Percentiles rank a stretch among this genome's conserved stretches.
Evolutionary conservation across 371 early-diverging fungal genomes (phyloP).

Genomic region (Gilbertella persicaria): DNA sequence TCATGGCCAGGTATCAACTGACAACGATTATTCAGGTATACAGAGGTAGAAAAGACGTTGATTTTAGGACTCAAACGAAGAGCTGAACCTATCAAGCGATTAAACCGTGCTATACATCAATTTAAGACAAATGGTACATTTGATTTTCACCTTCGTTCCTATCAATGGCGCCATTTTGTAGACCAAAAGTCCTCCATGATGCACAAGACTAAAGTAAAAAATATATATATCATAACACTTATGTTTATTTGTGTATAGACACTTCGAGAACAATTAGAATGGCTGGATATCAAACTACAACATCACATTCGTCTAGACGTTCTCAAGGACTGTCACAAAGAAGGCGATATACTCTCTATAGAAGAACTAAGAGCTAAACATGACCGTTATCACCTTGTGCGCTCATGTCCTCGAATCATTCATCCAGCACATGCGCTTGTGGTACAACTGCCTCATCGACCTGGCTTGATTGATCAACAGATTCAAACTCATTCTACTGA

Average conservation of each 20-base stretch:
- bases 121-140: not conserved
- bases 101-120: constrained; percentile 11
- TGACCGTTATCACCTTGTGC: not conserved
- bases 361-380: constrained; percentile 30
- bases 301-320: constrained; percentile 17
- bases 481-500: not conserved
- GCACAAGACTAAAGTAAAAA: constrained; percentile 5
- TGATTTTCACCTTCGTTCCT: constrained; percentile 2
- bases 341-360: constrained; percentile 14
- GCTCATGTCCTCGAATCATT: not conserved
- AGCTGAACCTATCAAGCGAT: constrained; percentile 23
- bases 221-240: too few species aligned
- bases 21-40: constrained; percentile 4
- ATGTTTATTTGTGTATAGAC: too few species aligned
- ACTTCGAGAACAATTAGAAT: constrained; percentile 5
- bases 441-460: constrained; percentile 13
- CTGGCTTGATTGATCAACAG: constrained; percentile 11
- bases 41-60: constrained; percentile 20
- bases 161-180: not conserved
- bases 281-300: constrained; percentile 15
- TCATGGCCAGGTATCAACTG: not conserved
- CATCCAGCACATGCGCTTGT: not conserved
- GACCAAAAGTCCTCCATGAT: not conserved
- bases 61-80: constrained; percentile 20
- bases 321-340: constrained; percentile 15